Evolutionary conservation across 805 yeast species (phyloP), one percentile per base, ranked within the genome.

Genomic region (Schwanniomyces pseudopolymorphus): DNA sequence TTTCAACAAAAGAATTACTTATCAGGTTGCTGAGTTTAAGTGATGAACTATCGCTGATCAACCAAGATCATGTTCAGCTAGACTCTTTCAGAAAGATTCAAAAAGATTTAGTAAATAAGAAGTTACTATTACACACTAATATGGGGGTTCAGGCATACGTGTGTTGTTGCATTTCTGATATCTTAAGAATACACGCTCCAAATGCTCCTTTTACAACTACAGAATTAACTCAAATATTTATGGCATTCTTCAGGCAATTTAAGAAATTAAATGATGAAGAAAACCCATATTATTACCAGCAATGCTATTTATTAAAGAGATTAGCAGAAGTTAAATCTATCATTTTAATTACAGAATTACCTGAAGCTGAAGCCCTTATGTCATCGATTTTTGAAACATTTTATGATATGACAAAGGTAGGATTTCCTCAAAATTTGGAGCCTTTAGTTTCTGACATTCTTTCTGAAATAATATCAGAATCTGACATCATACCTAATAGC

Each of bases 201-300:
- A 88, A 90, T 60, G 96, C 96, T 5, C 97, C 97, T 3, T 90
- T 78, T 63, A 80, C 86, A 1, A 81, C 83, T 20, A 51, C 69
- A 1, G 84, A 85, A 53, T 70, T 90, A 33, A 70, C 81, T 0
- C 83, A 73, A 3, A 77, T 89, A 16, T 89, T 90, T 68, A 79
- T 75, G 52, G 71, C 87, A 6, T 80, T 89, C 56, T 75, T 85
- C 49, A 61, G 67, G 22, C 90, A 87, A 59, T 79, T 91, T 52
- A 73, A 73, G 45, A 75, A 72, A 40, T 63, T 89, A 36, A 54
- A 69, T 5, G 83, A 83, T 46, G 69, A 68, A 7, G 83, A 81
- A 16, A 79, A 80, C 50, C 80, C 88, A 0, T 83, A 80, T 57
- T 83, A 78, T 51, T 66, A 75, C 4, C 88, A 86, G 55, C 83